phyloP scores from a whole-genome alignment of 1,284 basidiomycete species.

The Irpex sp. region DNA sequence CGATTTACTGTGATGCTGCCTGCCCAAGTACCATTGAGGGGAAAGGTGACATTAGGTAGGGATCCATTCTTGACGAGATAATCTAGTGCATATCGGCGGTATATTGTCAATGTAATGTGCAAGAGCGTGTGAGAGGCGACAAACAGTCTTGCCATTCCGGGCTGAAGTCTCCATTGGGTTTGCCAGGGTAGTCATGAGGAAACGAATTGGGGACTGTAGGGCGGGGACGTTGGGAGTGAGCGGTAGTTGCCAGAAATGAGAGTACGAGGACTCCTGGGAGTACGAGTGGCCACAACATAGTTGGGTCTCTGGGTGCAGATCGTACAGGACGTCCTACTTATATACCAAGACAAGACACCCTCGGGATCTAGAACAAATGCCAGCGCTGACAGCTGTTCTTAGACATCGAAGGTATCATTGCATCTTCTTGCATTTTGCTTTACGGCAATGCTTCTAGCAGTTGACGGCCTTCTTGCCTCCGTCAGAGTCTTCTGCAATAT shows the following conservation, averaged over 20 bases:
- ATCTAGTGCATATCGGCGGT: conserved; percentile 14
- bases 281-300: too few relatives aligned
- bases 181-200: conserved; percentile 40
- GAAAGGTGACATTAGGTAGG: conserved; percentile 64
- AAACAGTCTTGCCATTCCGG: conserved; percentile 62
- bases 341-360: too few relatives aligned
- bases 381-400: too few relatives aligned
- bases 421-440: too few relatives aligned
- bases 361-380: too few relatives aligned
- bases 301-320: too few relatives aligned
- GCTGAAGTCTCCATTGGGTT: conserved; percentile 47
- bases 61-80: conserved; percentile 20
- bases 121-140: conserved; percentile 18
- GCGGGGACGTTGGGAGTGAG: neutral
- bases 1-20: conserved; percentile 67
- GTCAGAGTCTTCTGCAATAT: too few relatives aligned
- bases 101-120: neutral
- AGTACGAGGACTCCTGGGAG: neutral
- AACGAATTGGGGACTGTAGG: conserved; percentile 10
- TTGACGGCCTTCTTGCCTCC: too few relatives aligned
- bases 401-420: too few relatives aligned
- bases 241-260: neutral
- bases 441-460: too few relatives aligned
- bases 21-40: conserved; percentile 53
- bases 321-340: too few relatives aligned